phyloP scores from a whole-genome alignment of 164 flowering plant genomes.

The Kalanchoe fedtschenkoi region DNA sequence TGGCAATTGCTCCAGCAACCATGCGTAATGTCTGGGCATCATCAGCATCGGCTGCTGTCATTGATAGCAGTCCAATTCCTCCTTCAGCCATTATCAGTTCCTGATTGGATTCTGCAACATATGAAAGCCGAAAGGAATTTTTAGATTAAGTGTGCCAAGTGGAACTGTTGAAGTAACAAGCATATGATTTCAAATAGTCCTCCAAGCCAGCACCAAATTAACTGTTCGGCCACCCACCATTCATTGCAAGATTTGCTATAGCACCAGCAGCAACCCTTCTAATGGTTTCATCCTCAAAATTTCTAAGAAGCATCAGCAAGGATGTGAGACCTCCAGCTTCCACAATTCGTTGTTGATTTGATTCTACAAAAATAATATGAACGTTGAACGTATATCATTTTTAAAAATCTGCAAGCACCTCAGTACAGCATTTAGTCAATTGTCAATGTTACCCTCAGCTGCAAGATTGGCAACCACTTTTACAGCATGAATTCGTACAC shows the following conservation, averaged over 20 bases:
- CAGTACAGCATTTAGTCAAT: not conserved
- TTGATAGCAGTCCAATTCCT: conserved; percentile 65
- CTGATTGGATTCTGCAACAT: conserved; percentile 72
- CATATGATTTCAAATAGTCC: no score
- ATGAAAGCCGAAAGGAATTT: not conserved
- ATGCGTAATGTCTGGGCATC: conserved; percentile 98
- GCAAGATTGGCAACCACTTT: conserved; percentile 98
- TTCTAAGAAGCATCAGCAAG: conserved; percentile 69
- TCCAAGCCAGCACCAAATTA: not conserved
- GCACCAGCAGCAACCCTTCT: conserved; percentile 97
- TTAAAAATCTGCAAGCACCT: no score
- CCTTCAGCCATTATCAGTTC: conserved; percentile 96
- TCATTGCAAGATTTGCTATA: conserved; percentile 96
- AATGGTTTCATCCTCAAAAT: conserved; percentile 74
- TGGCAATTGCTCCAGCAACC: conserved; percentile 99
- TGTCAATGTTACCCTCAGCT: conserved; percentile 63
- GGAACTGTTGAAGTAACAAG: no score
- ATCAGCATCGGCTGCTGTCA: conserved; percentile 70
- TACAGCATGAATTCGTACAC: conserved; percentile 91
- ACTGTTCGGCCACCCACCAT: conserved; percentile 34
- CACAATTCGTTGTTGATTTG: conserved; percentile 89
- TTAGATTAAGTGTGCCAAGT: no score
- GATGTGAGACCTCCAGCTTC: conserved; percentile 94
- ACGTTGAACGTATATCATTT: no score
- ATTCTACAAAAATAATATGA: no score